A percentile compares a stretch with the other conserved stretches of the same genome.
Evolutionary conservation across 2,329 filamentous ascomycete species (phyloP).

Genomic region (Talaromyces atroroseus): DNA sequence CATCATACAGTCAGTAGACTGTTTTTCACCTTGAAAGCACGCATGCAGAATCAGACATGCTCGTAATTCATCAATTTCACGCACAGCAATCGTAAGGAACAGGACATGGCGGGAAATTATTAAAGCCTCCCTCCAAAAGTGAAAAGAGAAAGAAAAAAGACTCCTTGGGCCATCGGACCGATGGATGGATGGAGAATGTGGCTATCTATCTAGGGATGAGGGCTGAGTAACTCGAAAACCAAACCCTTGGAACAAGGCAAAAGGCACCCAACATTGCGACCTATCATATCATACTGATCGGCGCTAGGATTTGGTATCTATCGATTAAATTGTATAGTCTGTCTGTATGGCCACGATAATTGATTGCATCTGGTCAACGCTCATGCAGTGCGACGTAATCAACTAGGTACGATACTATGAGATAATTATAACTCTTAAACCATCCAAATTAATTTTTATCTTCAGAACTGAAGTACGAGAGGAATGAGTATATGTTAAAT

Average conservation of each 20-base stretch:
- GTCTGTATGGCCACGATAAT: slow-evolving; percentile 7
- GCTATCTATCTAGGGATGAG: slow-evolving; percentile 2
- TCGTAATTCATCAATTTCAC: not conserved
- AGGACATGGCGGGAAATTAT: not conserved
- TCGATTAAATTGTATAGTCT: slow-evolving; percentile 15
- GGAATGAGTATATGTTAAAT: not conserved
- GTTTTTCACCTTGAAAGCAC: not conserved
- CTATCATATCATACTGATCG: slow-evolving; percentile 5
- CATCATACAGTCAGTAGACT: not conserved
- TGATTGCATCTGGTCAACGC: not conserved
- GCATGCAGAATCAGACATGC: not conserved
- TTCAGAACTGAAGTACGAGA: not conserved
- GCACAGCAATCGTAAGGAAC: too few species aligned
- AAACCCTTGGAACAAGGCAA: not conserved
- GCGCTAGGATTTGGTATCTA: not conserved
- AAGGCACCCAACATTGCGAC: not conserved
- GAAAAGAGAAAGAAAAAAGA: not conserved
- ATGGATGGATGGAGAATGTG: not conserved
- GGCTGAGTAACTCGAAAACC: not conserved
- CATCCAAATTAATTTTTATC: not conserved
- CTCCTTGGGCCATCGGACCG: not conserved
- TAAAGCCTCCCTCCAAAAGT: not conserved
- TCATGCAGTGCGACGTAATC: too few species aligned
- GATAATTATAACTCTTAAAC: not conserved
- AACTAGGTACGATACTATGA: not conserved